A percentile compares a stretch with the other conserved stretches of the same genome.
Conservation (phyloP, 2,329 filamentous ascomycete genomes). For the Hymenoscyphus fructigenus region DNA sequence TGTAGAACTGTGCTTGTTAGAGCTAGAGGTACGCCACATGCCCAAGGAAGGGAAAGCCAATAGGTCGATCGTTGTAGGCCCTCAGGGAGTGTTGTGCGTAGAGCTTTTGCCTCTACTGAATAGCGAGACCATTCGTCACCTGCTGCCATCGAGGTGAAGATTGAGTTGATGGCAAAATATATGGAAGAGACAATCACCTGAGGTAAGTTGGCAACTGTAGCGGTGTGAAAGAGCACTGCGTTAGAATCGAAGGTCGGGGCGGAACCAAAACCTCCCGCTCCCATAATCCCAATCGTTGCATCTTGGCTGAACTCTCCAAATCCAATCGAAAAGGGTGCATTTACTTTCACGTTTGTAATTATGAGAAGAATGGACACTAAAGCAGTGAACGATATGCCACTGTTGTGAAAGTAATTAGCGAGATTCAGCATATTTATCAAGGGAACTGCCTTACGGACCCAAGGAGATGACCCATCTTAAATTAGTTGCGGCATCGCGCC, state of each 20-base stretch:
- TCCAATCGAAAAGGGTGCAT: no score
- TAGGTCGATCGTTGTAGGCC: slow-evolving; percentile 37
- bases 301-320: no score
- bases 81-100: slow-evolving; percentile 36
- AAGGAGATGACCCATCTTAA: slow-evolving; percentile 21
- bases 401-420: no score
- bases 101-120: slow-evolving; percentile 35
- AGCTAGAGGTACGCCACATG: slow-evolving; percentile 38
- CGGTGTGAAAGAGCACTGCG: neutral
- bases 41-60: slow-evolving; percentile 40
- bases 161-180: slow-evolving; percentile 36
- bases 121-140: slow-evolving; percentile 17
- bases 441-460: slow-evolving; percentile 8
- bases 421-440: no score
- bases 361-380: no score
- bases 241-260: no score
- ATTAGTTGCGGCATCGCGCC: slow-evolving; percentile 21
- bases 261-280: no score
- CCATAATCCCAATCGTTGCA: no score
- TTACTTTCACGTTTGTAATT: no score
- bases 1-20: slow-evolving; percentile 35
- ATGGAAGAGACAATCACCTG: slow-evolving; percentile 35
- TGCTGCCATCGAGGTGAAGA: slow-evolving; percentile 22
- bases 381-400: no score
- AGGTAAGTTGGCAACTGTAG: slow-evolving; percentile 32